Evolutionary conservation across 208 protist species (phyloP), one percentile per base, ranked within the genome.

Genomic region (Vickermania ingenoplastis): DNA sequence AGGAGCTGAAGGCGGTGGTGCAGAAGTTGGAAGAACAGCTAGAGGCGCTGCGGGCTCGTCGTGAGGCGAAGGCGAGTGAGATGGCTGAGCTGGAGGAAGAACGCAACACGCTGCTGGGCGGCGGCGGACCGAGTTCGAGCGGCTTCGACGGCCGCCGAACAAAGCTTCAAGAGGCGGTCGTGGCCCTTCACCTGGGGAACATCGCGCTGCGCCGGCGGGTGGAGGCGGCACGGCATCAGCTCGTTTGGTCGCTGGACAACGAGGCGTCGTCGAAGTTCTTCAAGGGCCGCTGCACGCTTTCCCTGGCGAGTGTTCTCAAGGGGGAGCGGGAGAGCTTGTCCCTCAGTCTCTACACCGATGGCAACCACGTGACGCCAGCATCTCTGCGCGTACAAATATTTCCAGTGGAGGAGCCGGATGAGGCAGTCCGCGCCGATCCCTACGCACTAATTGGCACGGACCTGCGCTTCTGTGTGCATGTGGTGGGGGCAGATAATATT

Each of bases 381-480:
- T 73, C 51, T 1, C 67, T 92, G 55, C 49, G 69, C 22, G 65
- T 92, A 24, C 72, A 87, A 30, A 53, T 92, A 0, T 91, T 91
- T 64, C 60, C 81, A 1, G 59, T 77, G 14, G 60, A 59, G n/a
- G 56, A 61, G 17, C 25, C 48, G 11, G 61, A 63, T 0, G 59
- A 25, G 4, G 31, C 22, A 30, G 49, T n/a, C 21, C 54, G 61
- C 24, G 58, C 62, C 5, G 74, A 73, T 50, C 67, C 65, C 23
- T 62, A 79, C 60, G 55, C 61, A 48, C 56, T 80, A 2, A 67
- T 83, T 3, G 75, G 73, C 2, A 53, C 60, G n/a, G 69, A 71
- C 54, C 23, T 92, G 0, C 61, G 62, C 5, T 90, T 93, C 53
- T 88, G 78, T 55, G 58, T 93, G 11, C 67, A 77, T 45, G 59